A percentile compares a stretch with the other conserved stretches of the same genome.
These are phyloP conservation scores for Fusarium nodosum DNA, from an alignment of 2,329 filamentous ascomycete genomes.

Conservation along the genomic window DNA sequence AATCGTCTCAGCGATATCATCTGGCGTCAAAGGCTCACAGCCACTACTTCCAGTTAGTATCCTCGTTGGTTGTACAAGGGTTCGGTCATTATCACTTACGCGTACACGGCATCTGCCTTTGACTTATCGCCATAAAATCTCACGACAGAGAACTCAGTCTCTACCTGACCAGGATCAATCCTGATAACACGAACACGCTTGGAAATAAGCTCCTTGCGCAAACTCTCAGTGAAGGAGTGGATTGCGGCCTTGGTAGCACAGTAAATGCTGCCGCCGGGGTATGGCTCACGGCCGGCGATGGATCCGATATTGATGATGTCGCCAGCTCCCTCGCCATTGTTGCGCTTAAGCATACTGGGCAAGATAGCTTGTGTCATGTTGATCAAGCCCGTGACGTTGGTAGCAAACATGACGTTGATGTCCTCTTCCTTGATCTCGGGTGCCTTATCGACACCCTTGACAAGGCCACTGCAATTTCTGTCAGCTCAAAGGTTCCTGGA, in stretches of 20 bases:
- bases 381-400: conserved; percentile 95
- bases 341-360: conserved; percentile 81
- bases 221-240: conserved; percentile 82
- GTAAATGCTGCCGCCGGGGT: conserved; percentile 88
- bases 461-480: conserved; percentile 74
- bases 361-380: conserved; percentile 95
- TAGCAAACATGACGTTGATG: conserved; percentile 87
- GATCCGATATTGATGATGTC: conserved; percentile 96
- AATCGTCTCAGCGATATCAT: conserved; percentile 90
- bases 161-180: conserved; percentile 90
- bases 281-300: conserved; percentile 90
- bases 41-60: conserved; percentile 61
- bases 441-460: conserved; percentile 87
- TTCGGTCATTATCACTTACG: conserved; percentile 63
- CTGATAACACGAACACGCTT: conserved; percentile 86
- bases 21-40: conserved; percentile 85
- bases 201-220: conserved; percentile 85
- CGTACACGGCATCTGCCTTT: conserved; percentile 91
- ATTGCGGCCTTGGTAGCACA: conserved; percentile 93
- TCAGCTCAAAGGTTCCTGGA: accelerated
- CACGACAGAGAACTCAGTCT: conserved; percentile 94
- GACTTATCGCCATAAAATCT: conserved; percentile 87
- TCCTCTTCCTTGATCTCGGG: conserved; percentile 88
- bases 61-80: accelerated
- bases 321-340: conserved; percentile 77